These are phyloP conservation scores for Leccinum uliginosum DNA, from an alignment of 768 basidiomycete genomes.

Conservation along the genomic window DNA sequence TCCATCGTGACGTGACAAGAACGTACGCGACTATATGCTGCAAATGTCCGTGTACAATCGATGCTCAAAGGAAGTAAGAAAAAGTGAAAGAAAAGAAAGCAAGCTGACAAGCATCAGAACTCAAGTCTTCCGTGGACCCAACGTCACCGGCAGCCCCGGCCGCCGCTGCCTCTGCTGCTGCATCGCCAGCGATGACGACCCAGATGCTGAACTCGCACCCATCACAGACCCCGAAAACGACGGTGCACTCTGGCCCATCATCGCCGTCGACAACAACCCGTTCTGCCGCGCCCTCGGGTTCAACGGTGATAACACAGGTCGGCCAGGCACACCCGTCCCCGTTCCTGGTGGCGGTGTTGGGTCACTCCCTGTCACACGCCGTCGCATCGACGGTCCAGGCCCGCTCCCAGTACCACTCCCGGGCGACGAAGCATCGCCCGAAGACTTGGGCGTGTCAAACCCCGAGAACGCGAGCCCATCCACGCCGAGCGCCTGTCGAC, in stretches of 20 bases:
- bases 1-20: neutral
- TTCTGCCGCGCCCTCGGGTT: conserved; percentile 64
- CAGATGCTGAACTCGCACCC: neutral
- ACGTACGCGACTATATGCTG: neutral
- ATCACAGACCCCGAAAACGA: conserved; percentile 23
- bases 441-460: conserved; percentile 34
- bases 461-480: conserved; percentile 49
- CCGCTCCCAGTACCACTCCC: conserved; percentile 3
- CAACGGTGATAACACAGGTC: conserved; percentile 61
- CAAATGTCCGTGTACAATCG: neutral
- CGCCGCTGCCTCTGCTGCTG: conserved; percentile 40
- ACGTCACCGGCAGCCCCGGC: conserved; percentile 32
- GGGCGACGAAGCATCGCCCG: conserved; percentile 15
- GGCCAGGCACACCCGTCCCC: conserved; percentile 17
- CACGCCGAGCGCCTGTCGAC: conserved; percentile 69
- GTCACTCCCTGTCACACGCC: conserved; percentile 59
- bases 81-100: neutral
- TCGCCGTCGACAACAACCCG: conserved; percentile 35
- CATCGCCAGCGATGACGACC: conserved; percentile 19
- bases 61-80: neutral
- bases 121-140: conserved; percentile 32
- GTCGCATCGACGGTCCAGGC: conserved; percentile 47
- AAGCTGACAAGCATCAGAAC: neutral
- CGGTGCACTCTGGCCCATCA: conserved; percentile 35
- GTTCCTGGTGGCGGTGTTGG: conserved; percentile 24